Conservation (phyloP, 768 basidiomycete species). For the Amylocystis lapponica region DNA sequence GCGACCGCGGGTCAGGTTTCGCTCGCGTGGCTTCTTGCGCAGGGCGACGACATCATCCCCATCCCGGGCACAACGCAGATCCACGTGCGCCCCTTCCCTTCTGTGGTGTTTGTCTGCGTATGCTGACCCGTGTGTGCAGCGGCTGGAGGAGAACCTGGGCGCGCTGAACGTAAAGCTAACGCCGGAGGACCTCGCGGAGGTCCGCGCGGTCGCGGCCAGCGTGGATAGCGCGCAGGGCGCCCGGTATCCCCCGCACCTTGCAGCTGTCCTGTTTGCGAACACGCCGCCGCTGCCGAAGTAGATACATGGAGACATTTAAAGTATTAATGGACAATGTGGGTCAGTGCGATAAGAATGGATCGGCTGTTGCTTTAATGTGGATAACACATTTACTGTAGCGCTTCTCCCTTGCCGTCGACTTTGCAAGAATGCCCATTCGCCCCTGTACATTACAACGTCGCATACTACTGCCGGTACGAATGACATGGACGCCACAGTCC, state of each 20-base stretch:
- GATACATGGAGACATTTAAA: no score
- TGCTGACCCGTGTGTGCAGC: conserved; percentile 7
- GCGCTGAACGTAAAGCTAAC: conserved; percentile 14
- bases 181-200: conserved; percentile 17
- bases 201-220: conserved; percentile 14
- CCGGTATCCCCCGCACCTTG: conserved; percentile 13
- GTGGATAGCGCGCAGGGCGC: conserved; percentile 11
- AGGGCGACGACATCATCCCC: conserved; percentile 26
- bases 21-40: conserved; percentile 24
- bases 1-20: conserved; percentile 30
- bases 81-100: conserved; percentile 8
- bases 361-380: no score
- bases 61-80: conserved; percentile 19
- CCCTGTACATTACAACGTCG: no score
- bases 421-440: no score
- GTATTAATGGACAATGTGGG: no score
- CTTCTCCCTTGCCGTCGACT: no score
- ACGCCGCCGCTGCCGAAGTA: conserved; percentile 14
- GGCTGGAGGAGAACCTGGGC: conserved; percentile 18
- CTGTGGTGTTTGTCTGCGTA: neutral
- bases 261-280: conserved; percentile 14
- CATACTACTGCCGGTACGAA: no score
- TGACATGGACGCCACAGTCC: no score
- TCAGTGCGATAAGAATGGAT: no score
- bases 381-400: no score